Base-by-base conservation (phyloP, 345 rosid genomes). In the Eucalyptus curtisii region DNA sequence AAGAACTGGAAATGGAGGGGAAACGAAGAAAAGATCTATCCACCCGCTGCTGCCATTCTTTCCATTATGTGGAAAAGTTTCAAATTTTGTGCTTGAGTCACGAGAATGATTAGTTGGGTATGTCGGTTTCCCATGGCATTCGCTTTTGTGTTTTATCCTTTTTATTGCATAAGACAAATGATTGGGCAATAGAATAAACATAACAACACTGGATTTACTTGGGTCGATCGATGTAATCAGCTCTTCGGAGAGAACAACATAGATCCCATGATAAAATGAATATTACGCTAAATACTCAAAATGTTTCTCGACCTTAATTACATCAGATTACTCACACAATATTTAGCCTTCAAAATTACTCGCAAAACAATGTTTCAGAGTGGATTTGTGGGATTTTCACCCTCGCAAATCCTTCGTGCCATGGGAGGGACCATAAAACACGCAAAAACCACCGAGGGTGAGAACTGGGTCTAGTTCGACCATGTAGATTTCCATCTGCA, bases 251-350 rank as follows among this genome's bases (percentile, higher is more conserved):
- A 59, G n/a, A 27, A 57, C 27, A 22, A 12, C 27, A 55, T 1
- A 9, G 6, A 55, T 55, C 12, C 59, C 59, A 55, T 55, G 5
- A 55, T 22, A 24, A 30, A 55, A 55, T 24, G 61, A 55, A 55
- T 20, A 55, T 24, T 55, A 55, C 12, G 1, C 30, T 55, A 24
- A 55, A 55, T 55, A 22, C 61, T 55, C 27, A 2, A 8, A 55
- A 22, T 9, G 1, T 55, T 55, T 24, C 30, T 55, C 12, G 12
- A 55, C 0, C 61, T 20, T 55, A 55, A 55, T 55, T 55, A 55
- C 30, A 22, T 55, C 27, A 0, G 13, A 55, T 24, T 9, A 24
- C 4, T 11, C 31, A 11, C 7, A 3, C 31, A 11, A 27, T 1
- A 11, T 59, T 25, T 59, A 27, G 66, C 15, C 66, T 27, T 59